Evolutionary conservation across 371 early-diverging fungal species (phyloP), one percentile per base, ranked within the genome.

Genomic region (Capillidium rhysosporum): DNA sequence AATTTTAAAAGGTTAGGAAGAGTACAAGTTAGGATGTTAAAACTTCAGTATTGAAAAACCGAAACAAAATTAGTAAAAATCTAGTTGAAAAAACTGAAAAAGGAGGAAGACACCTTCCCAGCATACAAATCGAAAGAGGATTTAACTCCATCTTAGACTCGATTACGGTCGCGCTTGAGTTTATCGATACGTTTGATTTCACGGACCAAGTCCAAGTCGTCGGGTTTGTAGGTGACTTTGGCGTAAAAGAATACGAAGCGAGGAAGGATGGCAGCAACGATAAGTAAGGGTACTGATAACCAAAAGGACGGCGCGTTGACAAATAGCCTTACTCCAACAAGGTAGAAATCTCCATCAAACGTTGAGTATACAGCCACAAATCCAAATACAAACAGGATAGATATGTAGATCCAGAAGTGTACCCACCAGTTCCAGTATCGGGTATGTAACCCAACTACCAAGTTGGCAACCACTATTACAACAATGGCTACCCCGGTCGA

Each of bases 391-490:
- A 75, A 54, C 0, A 66, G 21, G 38, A 79, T 61, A 47, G 72
- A 75, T 16, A 68, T 52, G 29, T 60, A 61, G 25, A 76, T 65
- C 41, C 66, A 65, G 12, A 74, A 56, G 44, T 62, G 56, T 24
- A 58, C 25, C 52, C 82, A 61, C 76, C 78, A 85, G 0, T 78
- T 79, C 86, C 88, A 89, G 55, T 76, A 73, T 40, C 72, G 75
- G 0, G 83, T 77, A 57, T 80, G 80, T 53, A 84, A 68, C 0
- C 72, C 79, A 25, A 82, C 75, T 59, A 77, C 75, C 0, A 86
- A 47, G 52, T 84, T 89, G 39, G 83, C 84, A 7, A 77, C 66
- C 0, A 82, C 60, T 21, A 89, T 74, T 1, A 69, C 70, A 0
- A 74, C 67, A 25, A 77, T 57, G 4, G 76, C 78, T 2, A 79